These are phyloP conservation scores for Ophiostoma quercus DNA, from an alignment of 2,329 filamentous ascomycete species.

Conservation along the genomic window DNA sequence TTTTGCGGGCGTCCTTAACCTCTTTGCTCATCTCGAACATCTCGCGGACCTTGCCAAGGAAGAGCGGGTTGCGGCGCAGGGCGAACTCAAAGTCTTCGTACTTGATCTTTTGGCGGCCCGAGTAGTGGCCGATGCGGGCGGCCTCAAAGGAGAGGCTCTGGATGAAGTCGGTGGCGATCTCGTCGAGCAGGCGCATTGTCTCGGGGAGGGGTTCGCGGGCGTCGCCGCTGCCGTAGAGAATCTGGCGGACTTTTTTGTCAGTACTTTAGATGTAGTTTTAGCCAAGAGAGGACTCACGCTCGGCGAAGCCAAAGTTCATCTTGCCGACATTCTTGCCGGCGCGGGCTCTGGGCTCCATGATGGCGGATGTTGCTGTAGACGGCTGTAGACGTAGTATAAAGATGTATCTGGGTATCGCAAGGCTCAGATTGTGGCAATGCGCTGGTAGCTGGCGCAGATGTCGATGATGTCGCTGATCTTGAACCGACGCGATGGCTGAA, in stretches of 20 bases:
- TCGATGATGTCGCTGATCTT: not conserved
- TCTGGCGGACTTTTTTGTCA: slow-evolving; percentile 54
- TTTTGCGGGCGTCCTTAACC: slow-evolving; percentile 76
- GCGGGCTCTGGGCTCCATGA: slow-evolving; percentile 71
- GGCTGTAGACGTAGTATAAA: not conserved
- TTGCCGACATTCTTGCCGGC: slow-evolving; percentile 76
- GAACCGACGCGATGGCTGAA: not conserved
- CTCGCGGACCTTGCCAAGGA: slow-evolving; percentile 84
- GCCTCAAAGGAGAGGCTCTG: slow-evolving; percentile 90
- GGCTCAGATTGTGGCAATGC: not conserved
- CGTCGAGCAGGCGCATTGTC: slow-evolving; percentile 82
- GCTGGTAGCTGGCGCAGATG: not conserved
- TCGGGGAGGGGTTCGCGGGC: slow-evolving; percentile 70
- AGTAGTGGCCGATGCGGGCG: slow-evolving; percentile 76
- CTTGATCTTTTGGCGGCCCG: slow-evolving; percentile 92
- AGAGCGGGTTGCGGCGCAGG: slow-evolving; percentile 74
- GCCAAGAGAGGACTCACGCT: slow-evolving; percentile 49
- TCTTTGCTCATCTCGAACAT: slow-evolving; percentile 82
- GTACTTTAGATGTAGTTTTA: not conserved
- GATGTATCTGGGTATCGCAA: not conserved
- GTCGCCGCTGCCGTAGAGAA: slow-evolving; percentile 78
- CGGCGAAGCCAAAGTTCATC: slow-evolving; percentile 70
- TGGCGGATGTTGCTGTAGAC: slow-evolving; percentile 29
- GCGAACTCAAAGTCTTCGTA: slow-evolving; percentile 97
- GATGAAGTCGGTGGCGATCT: slow-evolving; percentile 95